phyloP scores from a whole-genome alignment of 2,329 filamentous ascomycete genomes.

The Hypoxylon sp. region DNA sequence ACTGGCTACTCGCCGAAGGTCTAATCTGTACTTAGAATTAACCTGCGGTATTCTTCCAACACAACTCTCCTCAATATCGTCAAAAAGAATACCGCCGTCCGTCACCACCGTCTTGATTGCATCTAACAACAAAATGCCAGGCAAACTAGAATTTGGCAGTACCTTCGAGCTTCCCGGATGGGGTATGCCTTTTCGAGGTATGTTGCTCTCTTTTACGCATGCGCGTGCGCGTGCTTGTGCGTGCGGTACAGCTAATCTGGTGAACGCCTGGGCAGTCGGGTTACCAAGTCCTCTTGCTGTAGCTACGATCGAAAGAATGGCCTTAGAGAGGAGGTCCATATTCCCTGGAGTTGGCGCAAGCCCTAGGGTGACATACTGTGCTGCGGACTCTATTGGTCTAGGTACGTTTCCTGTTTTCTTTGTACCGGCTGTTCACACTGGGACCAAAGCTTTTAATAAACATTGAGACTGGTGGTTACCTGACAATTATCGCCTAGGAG shows the following conservation, averaged over 20 bases:
- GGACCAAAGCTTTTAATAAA: neutral
- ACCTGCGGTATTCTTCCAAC: neutral
- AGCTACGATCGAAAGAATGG: neutral
- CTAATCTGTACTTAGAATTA: constrained; percentile 9
- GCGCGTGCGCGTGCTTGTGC: too few relatives aligned
- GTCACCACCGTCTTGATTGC: neutral
- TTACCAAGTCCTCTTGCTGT: neutral
- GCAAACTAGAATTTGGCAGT: neutral
- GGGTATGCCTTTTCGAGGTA: neutral
- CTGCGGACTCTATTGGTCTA: too few relatives aligned
- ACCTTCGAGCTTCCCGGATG: neutral
- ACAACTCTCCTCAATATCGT: neutral
- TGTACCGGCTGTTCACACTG: neutral
- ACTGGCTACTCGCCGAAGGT: neutral
- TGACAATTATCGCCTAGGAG: neutral
- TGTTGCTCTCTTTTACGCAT: neutral
- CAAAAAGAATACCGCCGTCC: neutral
- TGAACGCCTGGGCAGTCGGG: neutral
- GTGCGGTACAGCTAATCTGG: neutral
- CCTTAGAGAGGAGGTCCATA: neutral
- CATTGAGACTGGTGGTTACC: neutral
- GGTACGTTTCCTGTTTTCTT: neutral
- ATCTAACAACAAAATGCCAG: neutral
- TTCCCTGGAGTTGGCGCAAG: neutral
- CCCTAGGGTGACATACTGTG: neutral